Evolutionary conservation across 139 green algal genomes (phyloP).

Genomic region (Picochlorum sp.): DNA sequence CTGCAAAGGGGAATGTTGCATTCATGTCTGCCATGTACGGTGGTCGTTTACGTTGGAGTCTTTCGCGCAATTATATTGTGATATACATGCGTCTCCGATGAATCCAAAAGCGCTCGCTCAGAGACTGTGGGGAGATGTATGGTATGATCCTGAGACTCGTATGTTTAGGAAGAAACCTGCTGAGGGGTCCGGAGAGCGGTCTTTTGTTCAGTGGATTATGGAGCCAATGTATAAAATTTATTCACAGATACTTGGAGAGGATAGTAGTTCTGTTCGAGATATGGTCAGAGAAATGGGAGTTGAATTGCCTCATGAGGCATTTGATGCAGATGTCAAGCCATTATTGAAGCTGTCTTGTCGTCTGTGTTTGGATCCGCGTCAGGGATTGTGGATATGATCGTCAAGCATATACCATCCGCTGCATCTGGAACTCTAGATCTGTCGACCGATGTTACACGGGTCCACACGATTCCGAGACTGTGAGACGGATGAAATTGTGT

Average conservation of each 20-base stretch:
- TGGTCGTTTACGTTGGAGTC: conserved; percentile 91
- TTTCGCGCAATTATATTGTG: conserved; percentile 78
- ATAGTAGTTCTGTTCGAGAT: conserved; percentile 32
- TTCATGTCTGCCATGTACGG: conserved; percentile 68
- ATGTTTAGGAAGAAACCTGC: conserved; percentile 68
- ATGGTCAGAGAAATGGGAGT: conserved; percentile 77
- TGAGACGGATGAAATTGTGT: conserved; percentile 63
- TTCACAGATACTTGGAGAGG: conserved; percentile 59
- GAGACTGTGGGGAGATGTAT: conserved; percentile 90
- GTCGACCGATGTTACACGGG: conserved; percentile 71
- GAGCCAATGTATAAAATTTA: conserved; percentile 97
- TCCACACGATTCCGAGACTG: conserved; percentile 49
- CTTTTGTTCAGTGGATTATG: conserved; percentile 94
- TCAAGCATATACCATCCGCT: conserved; percentile 70
- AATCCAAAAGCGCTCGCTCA: conserved; percentile 29
- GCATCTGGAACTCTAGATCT: conserved; percentile 62
- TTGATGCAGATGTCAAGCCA: conserved; percentile 82
- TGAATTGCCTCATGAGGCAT: conserved; percentile 57
- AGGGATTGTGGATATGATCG: conserved; percentile 89
- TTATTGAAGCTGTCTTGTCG: conserved; percentile 65
- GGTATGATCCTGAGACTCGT: conserved; percentile 40
- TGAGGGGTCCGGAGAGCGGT: conserved; percentile 49
- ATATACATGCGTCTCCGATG: conserved; percentile 16
- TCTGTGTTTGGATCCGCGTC: conserved; percentile 62
- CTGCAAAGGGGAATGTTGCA: conserved; percentile 78